These are phyloP conservation scores for Melocanna baccifera DNA, from an alignment of 176 grass and related monocot genomes.

Conservation along the genomic window DNA sequence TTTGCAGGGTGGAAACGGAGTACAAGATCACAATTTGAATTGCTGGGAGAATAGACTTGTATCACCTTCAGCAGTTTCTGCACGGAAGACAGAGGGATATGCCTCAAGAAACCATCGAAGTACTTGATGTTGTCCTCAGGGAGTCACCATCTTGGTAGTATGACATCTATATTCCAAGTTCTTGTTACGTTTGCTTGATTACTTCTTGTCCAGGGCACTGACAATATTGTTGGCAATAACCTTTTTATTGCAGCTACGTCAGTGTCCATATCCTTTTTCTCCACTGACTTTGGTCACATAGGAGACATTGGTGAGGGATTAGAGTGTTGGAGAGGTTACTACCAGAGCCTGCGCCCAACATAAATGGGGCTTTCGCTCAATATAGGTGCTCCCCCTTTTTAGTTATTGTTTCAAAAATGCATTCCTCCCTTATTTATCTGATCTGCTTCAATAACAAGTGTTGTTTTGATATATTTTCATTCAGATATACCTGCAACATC, in stretches of 20 bases:
- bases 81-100: conserved; percentile 60
- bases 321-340: conserved; percentile 91
- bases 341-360: conserved; percentile 82
- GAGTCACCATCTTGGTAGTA: conserved; percentile 69
- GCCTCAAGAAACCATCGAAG: conserved; percentile 85
- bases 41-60: conserved; percentile 58
- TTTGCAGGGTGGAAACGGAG: conserved; percentile 52
- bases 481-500: conserved; percentile 85
- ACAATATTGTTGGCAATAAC: background rate
- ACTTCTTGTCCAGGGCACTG: background rate
- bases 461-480: conserved; percentile 4
- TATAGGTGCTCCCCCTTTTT: conserved; percentile 43
- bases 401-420: background rate
- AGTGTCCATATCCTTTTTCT: conserved; percentile 79
- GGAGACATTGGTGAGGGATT: conserved; percentile 68
- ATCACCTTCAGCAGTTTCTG: conserved; percentile 61
- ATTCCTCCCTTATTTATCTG: background rate
- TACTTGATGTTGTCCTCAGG: conserved; percentile 84
- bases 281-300: conserved; percentile 50
- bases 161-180: background rate
- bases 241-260: conserved; percentile 53
- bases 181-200: background rate
- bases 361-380: conserved; percentile 91
- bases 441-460: background rate
- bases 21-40: conserved; percentile 71